phyloP scores from a whole-genome alignment of 352 stramenopile genomes.

The Phytophthora citrophthora region DNA sequence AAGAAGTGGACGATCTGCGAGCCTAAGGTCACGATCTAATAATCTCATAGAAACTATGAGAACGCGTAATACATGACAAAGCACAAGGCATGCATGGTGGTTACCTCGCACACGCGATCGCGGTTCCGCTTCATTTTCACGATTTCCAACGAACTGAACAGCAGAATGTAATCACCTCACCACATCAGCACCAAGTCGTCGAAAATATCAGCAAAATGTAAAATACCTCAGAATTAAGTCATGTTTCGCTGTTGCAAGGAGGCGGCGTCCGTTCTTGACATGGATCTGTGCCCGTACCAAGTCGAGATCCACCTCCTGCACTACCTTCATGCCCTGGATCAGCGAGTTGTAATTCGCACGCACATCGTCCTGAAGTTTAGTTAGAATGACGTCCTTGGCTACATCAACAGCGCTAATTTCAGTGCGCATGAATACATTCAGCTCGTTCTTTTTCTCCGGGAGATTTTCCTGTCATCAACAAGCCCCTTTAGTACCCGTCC shows the following conservation, averaged over 20 bases:
- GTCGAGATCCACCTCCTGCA: constrained; percentile 89
- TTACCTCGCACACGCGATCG: constrained; percentile 74
- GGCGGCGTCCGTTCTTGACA: constrained; percentile 83
- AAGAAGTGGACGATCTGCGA: constrained; percentile 81
- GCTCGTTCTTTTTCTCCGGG: constrained; percentile 46
- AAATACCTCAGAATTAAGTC: constrained; percentile 76
- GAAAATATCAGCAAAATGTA: not conserved
- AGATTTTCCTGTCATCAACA: constrained; percentile 60
- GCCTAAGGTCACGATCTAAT: constrained; percentile 32
- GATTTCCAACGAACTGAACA: constrained; percentile 74
- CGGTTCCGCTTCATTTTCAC: constrained; percentile 86
- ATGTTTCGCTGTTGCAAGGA: constrained; percentile 73
- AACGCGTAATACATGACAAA: not conserved
- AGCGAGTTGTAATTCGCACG: constrained; percentile 79
- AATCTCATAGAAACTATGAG: constrained; percentile 7
- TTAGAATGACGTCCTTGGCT: constrained; percentile 77
- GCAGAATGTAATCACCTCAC: not conserved
- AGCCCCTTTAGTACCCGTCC: not conserved
- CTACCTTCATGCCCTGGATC: constrained; percentile 88
- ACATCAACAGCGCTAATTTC: constrained; percentile 87
- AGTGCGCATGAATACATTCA: constrained; percentile 76
- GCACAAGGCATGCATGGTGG: not conserved
- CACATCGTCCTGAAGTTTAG: constrained; percentile 84
- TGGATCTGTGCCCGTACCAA: constrained; percentile 86
- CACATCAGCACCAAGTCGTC: not conserved